phyloP scores from a whole-genome alignment of 2,329 filamentous ascomycete species.

The Elsinoe batatas region DNA sequence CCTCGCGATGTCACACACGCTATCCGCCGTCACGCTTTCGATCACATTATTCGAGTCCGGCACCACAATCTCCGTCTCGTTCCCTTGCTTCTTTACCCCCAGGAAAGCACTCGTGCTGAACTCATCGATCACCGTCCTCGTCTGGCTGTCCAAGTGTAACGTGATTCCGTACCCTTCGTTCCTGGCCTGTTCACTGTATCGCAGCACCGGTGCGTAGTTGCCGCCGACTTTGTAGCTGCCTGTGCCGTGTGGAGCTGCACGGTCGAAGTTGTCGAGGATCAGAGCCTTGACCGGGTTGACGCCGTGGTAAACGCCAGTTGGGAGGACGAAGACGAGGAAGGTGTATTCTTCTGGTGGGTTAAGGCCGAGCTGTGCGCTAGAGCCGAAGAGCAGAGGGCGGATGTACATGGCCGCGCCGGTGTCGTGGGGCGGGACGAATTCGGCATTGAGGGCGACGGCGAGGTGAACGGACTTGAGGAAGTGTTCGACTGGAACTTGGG shows the following conservation, averaged over 20 bases:
- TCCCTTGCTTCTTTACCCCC: constrained; percentile 22
- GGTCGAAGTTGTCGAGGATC: constrained; percentile 29
- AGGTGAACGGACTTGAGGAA: constrained; percentile 23
- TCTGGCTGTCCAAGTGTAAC: constrained; percentile 27
- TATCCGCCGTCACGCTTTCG: constrained; percentile 25
- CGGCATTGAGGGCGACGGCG: constrained; percentile 23
- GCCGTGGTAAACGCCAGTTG: constrained; percentile 23
- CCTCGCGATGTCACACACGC: constrained; percentile 21
- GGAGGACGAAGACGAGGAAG: constrained; percentile 27
- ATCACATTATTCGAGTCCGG: constrained; percentile 25
- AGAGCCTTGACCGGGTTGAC: constrained; percentile 22
- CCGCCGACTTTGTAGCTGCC: constrained; percentile 30
- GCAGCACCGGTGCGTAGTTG: constrained; percentile 31
- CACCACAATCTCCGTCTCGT: constrained; percentile 22
- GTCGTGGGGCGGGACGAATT: constrained; percentile 22
- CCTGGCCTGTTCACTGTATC: constrained; percentile 25
- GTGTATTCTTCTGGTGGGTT: constrained; percentile 21
- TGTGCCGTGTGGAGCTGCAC: constrained; percentile 27
- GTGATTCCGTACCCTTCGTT: constrained; percentile 26
- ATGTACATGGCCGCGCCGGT: constrained; percentile 28
- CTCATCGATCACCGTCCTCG: constrained; percentile 28
- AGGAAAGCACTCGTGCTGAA: constrained; percentile 29
- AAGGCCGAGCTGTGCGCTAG: constrained; percentile 21
- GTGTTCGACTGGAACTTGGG: constrained; percentile 22
- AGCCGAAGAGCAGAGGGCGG: constrained; percentile 28